Percentiles rank a stretch among this genome's conserved stretches.
phyloP scores from a whole-genome alignment of 768 basidiomycete species.

The Astraeus odoratus region DNA sequence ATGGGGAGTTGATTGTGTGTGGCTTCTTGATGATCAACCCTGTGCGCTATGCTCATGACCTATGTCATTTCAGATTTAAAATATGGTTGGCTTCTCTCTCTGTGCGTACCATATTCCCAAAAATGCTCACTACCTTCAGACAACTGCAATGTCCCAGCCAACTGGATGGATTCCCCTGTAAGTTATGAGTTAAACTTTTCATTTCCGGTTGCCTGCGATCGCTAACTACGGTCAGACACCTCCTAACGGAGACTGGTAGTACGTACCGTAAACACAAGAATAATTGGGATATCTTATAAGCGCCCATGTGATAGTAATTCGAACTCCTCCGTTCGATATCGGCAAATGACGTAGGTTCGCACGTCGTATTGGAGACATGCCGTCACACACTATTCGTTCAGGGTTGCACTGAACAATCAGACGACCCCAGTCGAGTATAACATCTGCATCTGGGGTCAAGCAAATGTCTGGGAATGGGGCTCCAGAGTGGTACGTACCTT shows the following conservation, averaged over 20 bases:
- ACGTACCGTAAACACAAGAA: conserved; percentile 16
- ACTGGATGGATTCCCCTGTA: conserved; percentile 41
- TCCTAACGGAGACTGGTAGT: conserved; percentile 43
- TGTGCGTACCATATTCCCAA: not conserved
- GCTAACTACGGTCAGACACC: conserved; percentile 27
- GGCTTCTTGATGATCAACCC: not conserved
- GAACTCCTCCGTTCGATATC: conserved; percentile 49
- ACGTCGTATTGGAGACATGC: not conserved
- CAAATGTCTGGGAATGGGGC: conserved; percentile 55
- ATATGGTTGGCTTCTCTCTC: conserved; percentile 35
- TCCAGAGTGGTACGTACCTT: conserved; percentile 38
- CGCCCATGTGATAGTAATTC: conserved; percentile 35
- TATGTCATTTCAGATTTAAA: conserved; percentile 36
- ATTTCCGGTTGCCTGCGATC: not conserved
- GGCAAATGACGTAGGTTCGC: conserved; percentile 43
- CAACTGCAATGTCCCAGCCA: conserved; percentile 45
- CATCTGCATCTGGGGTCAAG: conserved; percentile 50
- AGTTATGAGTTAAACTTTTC: conserved; percentile 5
- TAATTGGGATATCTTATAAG: not conserved
- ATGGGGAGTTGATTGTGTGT: conserved; percentile 47
- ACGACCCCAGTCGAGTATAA: conserved; percentile 41
- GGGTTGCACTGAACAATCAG: conserved; percentile 39
- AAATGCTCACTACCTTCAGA: conserved; percentile 24
- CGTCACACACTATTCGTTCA: conserved; percentile 9
- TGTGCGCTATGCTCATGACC: not conserved